Evolutionary conservation across 2,329 filamentous ascomycete species (phyloP).

Genomic region (Diaporthe australafricana): DNA sequence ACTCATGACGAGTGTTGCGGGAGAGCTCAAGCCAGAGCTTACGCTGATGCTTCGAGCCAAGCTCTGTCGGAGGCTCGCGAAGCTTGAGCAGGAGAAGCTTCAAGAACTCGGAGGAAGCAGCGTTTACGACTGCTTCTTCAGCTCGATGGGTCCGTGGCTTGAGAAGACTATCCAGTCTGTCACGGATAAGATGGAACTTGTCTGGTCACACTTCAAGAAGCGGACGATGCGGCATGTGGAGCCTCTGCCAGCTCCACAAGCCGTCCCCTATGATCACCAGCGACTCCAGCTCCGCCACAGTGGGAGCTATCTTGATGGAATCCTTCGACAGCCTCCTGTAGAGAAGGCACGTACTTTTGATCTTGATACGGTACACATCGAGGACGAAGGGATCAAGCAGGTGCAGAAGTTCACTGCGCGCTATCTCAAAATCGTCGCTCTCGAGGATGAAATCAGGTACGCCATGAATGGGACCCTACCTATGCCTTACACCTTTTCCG

Average conservation of each 20-base stretch:
- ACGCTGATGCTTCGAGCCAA: slow-evolving; percentile 59
- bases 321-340: slow-evolving; percentile 31
- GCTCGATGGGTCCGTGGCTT: slow-evolving; percentile 43
- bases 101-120: slow-evolving; percentile 29
- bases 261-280: slow-evolving; percentile 47
- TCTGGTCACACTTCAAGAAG: slow-evolving; percentile 55
- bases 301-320: slow-evolving; percentile 44
- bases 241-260: slow-evolving; percentile 46
- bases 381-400: slow-evolving; percentile 25
- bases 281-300: slow-evolving; percentile 56
- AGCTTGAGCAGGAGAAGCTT: slow-evolving; percentile 60
- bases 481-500: too few relatives aligned
- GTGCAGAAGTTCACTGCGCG: slow-evolving; percentile 26
- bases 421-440: not conserved
- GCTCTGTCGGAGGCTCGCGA: slow-evolving; percentile 65
- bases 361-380: not conserved
- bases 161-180: slow-evolving; percentile 45
- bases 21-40: slow-evolving; percentile 49
- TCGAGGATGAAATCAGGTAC: slow-evolving; percentile 5
- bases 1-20: slow-evolving; percentile 55
- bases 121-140: slow-evolving; percentile 45
- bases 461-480: not conserved
- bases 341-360: not conserved
- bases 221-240: slow-evolving; percentile 51
- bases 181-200: slow-evolving; percentile 44